Conservation (phyloP, 2,329 filamentous ascomycete species). For the Sclerotinia borealis region DNA sequence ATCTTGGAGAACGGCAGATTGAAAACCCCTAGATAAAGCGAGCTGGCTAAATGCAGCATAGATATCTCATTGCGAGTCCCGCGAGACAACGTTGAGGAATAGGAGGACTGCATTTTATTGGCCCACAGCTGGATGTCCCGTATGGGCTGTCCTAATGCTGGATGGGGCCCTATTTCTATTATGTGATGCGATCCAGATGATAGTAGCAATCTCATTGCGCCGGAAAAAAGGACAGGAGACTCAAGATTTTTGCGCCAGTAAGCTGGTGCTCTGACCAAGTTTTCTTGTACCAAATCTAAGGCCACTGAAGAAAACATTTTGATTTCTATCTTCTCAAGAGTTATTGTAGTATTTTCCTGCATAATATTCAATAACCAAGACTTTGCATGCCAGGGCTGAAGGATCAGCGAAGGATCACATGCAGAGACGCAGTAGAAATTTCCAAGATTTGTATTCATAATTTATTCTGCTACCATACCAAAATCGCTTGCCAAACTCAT, state of each 20-base stretch:
- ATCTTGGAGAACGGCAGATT: background rate
- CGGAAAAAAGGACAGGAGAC: slow-evolving; percentile 1
- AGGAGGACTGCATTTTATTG: background rate
- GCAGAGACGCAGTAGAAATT: background rate
- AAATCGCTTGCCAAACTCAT: background rate
- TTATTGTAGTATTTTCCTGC: background rate
- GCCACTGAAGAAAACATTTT: slow-evolving; percentile 3
- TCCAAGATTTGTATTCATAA: background rate
- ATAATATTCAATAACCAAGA: background rate
- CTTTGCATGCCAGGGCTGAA: background rate
- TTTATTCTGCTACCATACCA: background rate
- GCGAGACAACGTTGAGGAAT: background rate
- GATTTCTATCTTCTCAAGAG: background rate
- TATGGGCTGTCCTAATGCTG: slow-evolving; percentile 17
- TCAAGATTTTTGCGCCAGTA: slow-evolving; percentile 10
- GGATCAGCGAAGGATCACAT: background rate
- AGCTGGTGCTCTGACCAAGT: background rate
- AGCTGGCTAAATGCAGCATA: background rate
- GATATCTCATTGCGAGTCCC: background rate
- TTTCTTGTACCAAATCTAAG: background rate
- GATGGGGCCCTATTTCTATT: slow-evolving; percentile 23
- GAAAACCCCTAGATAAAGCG: background rate
- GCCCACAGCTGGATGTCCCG: slow-evolving; percentile 7
- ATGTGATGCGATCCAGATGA: background rate
- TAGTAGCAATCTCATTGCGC: background rate